Evolutionary conservation across 495 filamentous ascomycete genomes (phyloP).

Genomic region (Aspergillus avenaceus): DNA sequence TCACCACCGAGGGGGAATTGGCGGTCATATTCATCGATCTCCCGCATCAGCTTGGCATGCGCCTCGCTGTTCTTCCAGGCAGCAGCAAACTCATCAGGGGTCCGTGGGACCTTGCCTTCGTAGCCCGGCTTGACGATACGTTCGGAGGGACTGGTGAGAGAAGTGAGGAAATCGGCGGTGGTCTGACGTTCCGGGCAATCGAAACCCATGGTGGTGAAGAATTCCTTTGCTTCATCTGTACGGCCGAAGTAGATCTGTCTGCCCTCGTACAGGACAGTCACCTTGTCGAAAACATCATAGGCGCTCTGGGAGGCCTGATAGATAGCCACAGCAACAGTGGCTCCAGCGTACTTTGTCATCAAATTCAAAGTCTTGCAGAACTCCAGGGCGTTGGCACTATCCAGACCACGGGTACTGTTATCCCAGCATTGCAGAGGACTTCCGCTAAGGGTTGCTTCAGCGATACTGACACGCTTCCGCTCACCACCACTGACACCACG

Average conservation of each 20-base stretch:
- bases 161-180: conserved; percentile 74
- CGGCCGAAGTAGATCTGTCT: conserved; percentile 67
- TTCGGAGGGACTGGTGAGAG: conserved; percentile 64
- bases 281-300: conserved; percentile 65
- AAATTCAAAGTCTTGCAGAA: conserved; percentile 67
- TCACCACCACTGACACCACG: conserved; percentile 86
- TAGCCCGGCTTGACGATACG: conserved; percentile 62
- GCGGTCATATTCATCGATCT: conserved; percentile 52
- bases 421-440: conserved; percentile 79
- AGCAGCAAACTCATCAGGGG: conserved; percentile 66
- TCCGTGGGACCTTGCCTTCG: conserved; percentile 62
- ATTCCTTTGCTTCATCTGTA: conserved; percentile 55
- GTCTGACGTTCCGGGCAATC: conserved; percentile 59
- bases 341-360: conserved; percentile 72
- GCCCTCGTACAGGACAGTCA: conserved; percentile 59
- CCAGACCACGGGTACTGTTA: conserved; percentile 81
- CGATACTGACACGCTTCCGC: conserved; percentile 62
- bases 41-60: conserved; percentile 45
- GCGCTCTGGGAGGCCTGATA: conserved; percentile 87
- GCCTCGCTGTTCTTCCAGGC: conserved; percentile 55
- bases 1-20: conserved; percentile 38
- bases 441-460: conserved; percentile 63
- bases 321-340: conserved; percentile 73
- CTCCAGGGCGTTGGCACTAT: conserved; percentile 79
- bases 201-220: conserved; percentile 64